phyloP scores from a whole-genome alignment of 768 basidiomycete genomes.

The Xerocomus spinulosus region DNA sequence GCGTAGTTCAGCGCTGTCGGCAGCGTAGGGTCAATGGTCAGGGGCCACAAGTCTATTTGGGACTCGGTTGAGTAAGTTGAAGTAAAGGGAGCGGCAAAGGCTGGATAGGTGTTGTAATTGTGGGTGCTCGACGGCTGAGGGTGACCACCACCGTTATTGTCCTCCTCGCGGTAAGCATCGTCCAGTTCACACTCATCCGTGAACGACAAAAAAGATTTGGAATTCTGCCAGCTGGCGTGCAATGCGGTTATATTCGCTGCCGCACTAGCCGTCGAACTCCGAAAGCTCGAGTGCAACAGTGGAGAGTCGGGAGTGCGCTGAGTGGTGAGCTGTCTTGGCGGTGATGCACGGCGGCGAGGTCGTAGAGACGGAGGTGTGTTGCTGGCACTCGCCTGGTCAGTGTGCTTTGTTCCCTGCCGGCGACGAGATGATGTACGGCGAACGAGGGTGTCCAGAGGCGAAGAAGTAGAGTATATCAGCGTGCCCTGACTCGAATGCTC shows the following conservation, averaged over 20 bases:
- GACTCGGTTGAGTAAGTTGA: neutral
- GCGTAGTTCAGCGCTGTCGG: constrained; percentile 2
- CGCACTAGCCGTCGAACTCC: constrained; percentile 37
- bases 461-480: constrained; percentile 39
- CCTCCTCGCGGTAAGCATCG: constrained; percentile 35
- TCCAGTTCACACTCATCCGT: constrained; percentile 33
- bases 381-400: neutral
- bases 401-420: constrained; percentile 22
- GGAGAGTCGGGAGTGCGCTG: constrained; percentile 38
- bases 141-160: constrained; percentile 29
- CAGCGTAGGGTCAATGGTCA: constrained; percentile 5
- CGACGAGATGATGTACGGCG: constrained; percentile 49
- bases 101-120: neutral
- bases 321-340: constrained; percentile 8
- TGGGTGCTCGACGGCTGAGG: neutral
- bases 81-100: constrained; percentile 1
- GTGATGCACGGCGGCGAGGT: constrained; percentile 8
- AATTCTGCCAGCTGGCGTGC: constrained; percentile 9
- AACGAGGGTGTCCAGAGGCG: constrained; percentile 57
- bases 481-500: constrained; percentile 24
- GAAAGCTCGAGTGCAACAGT: constrained; percentile 46
- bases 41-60: constrained; percentile 17
- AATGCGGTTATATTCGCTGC: constrained; percentile 20
- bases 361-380: constrained; percentile 7
- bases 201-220: constrained; percentile 27